These are phyloP conservation scores for Bipolaris sorokiniana DNA, from an alignment of 2,329 filamentous ascomycete species.

Conservation along the genomic window DNA sequence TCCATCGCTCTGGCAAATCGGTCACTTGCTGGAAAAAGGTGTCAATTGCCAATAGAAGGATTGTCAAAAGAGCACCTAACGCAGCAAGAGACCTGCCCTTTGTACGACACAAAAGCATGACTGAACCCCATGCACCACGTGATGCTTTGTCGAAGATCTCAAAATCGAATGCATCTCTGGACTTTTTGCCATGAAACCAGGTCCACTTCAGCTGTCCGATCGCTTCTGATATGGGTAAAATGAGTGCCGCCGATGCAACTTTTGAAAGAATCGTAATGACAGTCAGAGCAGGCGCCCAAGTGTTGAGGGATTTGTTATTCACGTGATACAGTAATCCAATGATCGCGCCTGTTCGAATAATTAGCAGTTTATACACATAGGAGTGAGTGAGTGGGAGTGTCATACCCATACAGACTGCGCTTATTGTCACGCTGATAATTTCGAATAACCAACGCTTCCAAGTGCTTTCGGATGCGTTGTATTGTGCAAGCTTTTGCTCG, in stretches of 20 bases:
- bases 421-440: conserved; percentile 34
- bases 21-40: conserved; percentile 43
- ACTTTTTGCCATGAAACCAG: conserved; percentile 30
- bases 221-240: conserved; percentile 37
- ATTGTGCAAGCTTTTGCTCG: conserved; percentile 31
- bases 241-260: conserved; percentile 33
- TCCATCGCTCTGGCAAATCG: conserved; percentile 15
- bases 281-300: conserved; percentile 39
- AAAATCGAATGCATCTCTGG: conserved; percentile 34
- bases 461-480: conserved; percentile 27
- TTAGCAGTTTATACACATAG: not conserved
- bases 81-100: conserved; percentile 30
- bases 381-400: not conserved
- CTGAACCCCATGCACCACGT: conserved; percentile 29
- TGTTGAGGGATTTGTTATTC: conserved; percentile 33
- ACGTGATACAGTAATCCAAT: conserved; percentile 40
- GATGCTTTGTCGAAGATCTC: conserved; percentile 43
- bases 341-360: conserved; percentile 26
- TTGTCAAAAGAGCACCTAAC: conserved; percentile 27
- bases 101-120: conserved; percentile 26
- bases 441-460: conserved; percentile 40
- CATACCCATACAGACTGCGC: conserved; percentile 40
- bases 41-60: conserved; percentile 32
- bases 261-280: conserved; percentile 33
- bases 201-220: conserved; percentile 44